Evolutionary conservation across 2,329 filamentous ascomycete species (phyloP).

Genomic region (Didymella keratinophila): DNA sequence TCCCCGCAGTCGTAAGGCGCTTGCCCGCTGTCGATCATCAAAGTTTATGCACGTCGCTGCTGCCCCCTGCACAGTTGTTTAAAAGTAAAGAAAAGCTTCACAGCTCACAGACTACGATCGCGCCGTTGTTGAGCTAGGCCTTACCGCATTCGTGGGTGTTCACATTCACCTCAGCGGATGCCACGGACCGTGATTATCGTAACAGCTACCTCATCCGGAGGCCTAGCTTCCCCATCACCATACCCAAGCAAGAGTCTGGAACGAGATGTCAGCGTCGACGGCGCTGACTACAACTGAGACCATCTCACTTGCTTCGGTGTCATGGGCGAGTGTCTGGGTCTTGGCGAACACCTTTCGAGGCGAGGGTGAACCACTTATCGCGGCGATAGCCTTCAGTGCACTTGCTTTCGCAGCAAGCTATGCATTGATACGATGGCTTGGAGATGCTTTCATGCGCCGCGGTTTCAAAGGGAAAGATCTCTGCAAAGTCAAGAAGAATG

Average conservation of each 20-base stretch:
- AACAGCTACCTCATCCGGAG: conserved; percentile 12
- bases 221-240: conserved; percentile 25
- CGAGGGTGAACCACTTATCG: conserved; percentile 87
- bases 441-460: conserved; percentile 84
- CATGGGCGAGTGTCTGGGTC: conserved; percentile 73
- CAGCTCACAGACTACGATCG: conserved; percentile 1
- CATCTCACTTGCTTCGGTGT: conserved; percentile 68
- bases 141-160: conserved; percentile 16
- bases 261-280: conserved; percentile 28
- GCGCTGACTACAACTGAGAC: conserved; percentile 62
- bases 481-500: conserved; percentile 75
- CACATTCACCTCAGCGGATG: conserved; percentile 17
- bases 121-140: conserved; percentile 2
- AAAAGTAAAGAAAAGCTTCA: conserved; percentile 11
- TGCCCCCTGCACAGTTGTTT: conserved; percentile 12
- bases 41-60: conserved; percentile 19
- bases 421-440: conserved; percentile 91
- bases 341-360: conserved; percentile 81
- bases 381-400: conserved; percentile 84
- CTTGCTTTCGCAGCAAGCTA: conserved; percentile 84
- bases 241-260: conserved; percentile 8
- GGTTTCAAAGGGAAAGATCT: conserved; percentile 91
- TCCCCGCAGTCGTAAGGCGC: conserved; percentile 20
- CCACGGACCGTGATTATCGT: conserved; percentile 12
- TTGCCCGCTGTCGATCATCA: conserved; percentile 19